Evolutionary conservation across 441 rosid species (phyloP).

Genomic region (Pelargonium fulgidum): DNA sequence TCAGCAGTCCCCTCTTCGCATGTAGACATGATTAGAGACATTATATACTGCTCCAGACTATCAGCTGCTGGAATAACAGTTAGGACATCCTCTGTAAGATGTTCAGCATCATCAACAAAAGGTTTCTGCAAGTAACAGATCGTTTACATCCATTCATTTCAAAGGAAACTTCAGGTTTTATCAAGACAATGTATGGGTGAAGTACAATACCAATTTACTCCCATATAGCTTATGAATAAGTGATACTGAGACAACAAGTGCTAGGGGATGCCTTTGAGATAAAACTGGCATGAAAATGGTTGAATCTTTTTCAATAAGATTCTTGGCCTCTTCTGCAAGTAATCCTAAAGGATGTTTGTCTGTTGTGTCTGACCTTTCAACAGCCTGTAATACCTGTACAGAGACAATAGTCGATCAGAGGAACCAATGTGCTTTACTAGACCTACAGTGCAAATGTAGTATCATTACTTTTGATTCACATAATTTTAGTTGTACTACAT

Average conservation of each 20-base stretch:
- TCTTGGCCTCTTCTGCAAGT: constrained; percentile 85
- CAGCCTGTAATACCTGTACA: constrained; percentile 57
- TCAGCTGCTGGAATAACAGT: constrained; percentile 93
- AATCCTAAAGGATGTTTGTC: constrained; percentile 74
- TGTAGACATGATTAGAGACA: constrained; percentile 53
- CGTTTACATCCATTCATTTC: constrained; percentile 18
- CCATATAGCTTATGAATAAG: constrained; percentile 90
- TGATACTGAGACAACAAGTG: constrained; percentile 63
- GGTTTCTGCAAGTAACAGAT: constrained; percentile 69
- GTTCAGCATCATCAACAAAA: constrained; percentile 80
- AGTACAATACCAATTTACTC: constrained; percentile 60
- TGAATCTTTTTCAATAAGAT: constrained; percentile 71
- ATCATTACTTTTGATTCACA: neutral
- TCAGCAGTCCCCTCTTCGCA: constrained; percentile 64
- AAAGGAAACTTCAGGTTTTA: constrained; percentile 8
- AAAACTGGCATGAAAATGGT: constrained; percentile 66
- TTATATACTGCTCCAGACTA: constrained; percentile 80
- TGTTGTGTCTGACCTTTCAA: constrained; percentile 59
- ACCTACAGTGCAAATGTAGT: neutral
- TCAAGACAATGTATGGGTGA: constrained; percentile 9
- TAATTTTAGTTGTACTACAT: neutral
- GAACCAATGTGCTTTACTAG: neutral
- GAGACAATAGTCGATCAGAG: constrained; percentile 4
- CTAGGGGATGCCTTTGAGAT: constrained; percentile 79
- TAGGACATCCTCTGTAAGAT: constrained; percentile 85